Evolutionary conservation across 495 filamentous ascomycete species (phyloP).

Genomic region (Paragyromitra xinjiangensis): DNA sequence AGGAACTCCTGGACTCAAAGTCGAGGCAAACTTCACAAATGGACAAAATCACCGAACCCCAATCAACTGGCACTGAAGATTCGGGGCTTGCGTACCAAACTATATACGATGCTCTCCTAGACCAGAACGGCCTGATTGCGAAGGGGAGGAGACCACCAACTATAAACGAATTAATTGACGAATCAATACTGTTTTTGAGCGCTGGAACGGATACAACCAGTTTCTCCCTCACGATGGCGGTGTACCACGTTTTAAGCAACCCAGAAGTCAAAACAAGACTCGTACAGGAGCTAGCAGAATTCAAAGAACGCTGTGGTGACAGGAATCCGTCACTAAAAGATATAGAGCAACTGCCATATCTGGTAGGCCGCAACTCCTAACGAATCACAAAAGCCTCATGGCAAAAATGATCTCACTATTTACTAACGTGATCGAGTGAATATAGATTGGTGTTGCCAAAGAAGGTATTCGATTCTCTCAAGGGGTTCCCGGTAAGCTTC

Average conservation of each 20-base stretch:
- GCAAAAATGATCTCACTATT: not conserved
- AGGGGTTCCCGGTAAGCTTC: slow-evolving; percentile 17
- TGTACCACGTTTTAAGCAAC: slow-evolving; percentile 31
- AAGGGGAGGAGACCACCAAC: not conserved
- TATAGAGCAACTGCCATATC: slow-evolving; percentile 58
- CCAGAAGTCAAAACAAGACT: slow-evolving; percentile 8
- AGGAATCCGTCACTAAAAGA: slow-evolving; percentile 45
- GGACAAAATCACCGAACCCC: not conserved
- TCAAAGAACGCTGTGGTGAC: slow-evolving; percentile 45
- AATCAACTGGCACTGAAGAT: not conserved
- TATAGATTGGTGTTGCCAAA: slow-evolving; percentile 15
- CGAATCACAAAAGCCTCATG: not conserved
- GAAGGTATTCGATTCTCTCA: slow-evolving; percentile 18
- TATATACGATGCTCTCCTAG: slow-evolving; percentile 20
- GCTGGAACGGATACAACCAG: slow-evolving; percentile 34
- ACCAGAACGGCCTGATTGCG: not conserved
- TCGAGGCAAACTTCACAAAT: too few relatives aligned
- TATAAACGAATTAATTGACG: slow-evolving; percentile 27
- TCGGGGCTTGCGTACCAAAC: slow-evolving; percentile 13
- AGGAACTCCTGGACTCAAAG: not conserved
- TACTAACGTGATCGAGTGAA: slow-evolving; percentile 4
- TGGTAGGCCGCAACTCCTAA: slow-evolving; percentile 18
- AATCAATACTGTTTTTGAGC: slow-evolving; percentile 12
- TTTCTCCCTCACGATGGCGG: slow-evolving; percentile 12
- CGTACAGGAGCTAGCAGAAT: slow-evolving; percentile 4